These are phyloP conservation scores for Parastagonospora nodorum DNA, from an alignment of 2,329 filamentous ascomycete genomes.

Conservation along the genomic window DNA sequence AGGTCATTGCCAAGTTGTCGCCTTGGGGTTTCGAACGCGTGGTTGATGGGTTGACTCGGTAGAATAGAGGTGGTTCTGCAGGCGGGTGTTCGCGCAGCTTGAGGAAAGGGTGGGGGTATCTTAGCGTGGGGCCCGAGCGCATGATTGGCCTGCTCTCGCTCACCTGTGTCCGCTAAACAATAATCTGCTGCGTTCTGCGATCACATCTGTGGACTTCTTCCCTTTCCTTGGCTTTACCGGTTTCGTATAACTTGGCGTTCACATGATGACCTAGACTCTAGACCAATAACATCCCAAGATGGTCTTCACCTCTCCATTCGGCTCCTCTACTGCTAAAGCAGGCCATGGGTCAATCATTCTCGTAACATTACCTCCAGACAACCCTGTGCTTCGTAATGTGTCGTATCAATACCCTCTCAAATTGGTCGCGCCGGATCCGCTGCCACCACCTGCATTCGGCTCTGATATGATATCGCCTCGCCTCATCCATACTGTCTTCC, in stretches of 20 bases:
- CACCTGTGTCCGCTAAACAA: neutral
- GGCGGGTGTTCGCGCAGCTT: slow-evolving; percentile 3
- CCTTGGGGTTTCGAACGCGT: slow-evolving; percentile 12
- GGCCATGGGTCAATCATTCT: slow-evolving; percentile 81
- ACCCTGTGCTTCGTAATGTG: slow-evolving; percentile 73
- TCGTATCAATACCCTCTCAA: slow-evolving; percentile 95
- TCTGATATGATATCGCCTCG: slow-evolving; percentile 27
- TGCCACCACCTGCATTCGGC: slow-evolving; percentile 57
- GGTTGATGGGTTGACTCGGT: slow-evolving; percentile 10
- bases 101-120: slow-evolving; percentile 12
- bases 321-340: slow-evolving; percentile 71
- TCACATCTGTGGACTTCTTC: neutral
- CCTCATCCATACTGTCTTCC: slow-evolving; percentile 77
- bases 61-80: slow-evolving; percentile 1
- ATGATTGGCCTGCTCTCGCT: neutral
- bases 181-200: neutral
- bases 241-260: too few relatives aligned
- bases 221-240: neutral
- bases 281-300: slow-evolving; percentile 24
- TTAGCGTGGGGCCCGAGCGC: slow-evolving; percentile 6
- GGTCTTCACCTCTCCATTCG: slow-evolving; percentile 69
- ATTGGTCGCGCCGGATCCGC: slow-evolving; percentile 78
- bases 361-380: slow-evolving; percentile 70
- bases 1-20: slow-evolving; percentile 15
- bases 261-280: slow-evolving; percentile 15